Evolutionary conservation across 2,329 filamentous ascomycete genomes (phyloP).

Genomic region (Aspergillus versicolor): DNA sequence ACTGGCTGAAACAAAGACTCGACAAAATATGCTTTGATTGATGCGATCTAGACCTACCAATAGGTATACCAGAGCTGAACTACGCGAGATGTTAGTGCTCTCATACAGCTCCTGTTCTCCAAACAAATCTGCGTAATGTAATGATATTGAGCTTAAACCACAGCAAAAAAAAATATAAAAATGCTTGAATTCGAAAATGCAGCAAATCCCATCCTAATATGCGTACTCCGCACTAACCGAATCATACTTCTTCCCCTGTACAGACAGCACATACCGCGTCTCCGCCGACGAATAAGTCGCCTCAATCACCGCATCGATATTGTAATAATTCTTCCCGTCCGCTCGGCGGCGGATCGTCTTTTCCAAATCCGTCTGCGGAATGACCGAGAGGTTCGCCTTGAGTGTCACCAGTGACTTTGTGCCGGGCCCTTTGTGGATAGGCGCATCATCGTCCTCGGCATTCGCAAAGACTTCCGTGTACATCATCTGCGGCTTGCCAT

Average conservation of each 20-base stretch:
- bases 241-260: slow-evolving; percentile 10
- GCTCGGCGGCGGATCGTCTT: not conserved
- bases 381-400: slow-evolving; percentile 1
- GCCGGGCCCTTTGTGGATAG: not conserved
- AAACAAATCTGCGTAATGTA: too few relatives aligned
- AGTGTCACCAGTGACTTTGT: slow-evolving; percentile 8
- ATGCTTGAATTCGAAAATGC: not conserved
- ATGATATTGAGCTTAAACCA: not conserved
- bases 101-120: too few relatives aligned
- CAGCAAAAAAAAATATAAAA: not conserved
- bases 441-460: not conserved
- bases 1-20: too few relatives aligned
- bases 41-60: too few relatives aligned
- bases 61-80: too few relatives aligned
- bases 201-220: not conserved
- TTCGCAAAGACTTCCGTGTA: slow-evolving; percentile 1
- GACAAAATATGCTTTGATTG: too few relatives aligned
- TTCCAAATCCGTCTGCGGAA: slow-evolving; percentile 7
- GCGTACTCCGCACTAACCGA: slow-evolving; percentile 10
- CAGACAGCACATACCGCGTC: slow-evolving; percentile 7
- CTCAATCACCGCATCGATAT: slow-evolving; percentile 10
- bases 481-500: slow-evolving; percentile 1
- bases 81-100: too few relatives aligned
- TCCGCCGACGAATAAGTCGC: slow-evolving; percentile 6
- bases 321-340: slow-evolving; percentile 7